Percentiles rank a stretch among this genome's conserved stretches.
Conservation (phyloP, 495 filamentous ascomycete genomes). For the Oleoguttula mirabilis region DNA sequence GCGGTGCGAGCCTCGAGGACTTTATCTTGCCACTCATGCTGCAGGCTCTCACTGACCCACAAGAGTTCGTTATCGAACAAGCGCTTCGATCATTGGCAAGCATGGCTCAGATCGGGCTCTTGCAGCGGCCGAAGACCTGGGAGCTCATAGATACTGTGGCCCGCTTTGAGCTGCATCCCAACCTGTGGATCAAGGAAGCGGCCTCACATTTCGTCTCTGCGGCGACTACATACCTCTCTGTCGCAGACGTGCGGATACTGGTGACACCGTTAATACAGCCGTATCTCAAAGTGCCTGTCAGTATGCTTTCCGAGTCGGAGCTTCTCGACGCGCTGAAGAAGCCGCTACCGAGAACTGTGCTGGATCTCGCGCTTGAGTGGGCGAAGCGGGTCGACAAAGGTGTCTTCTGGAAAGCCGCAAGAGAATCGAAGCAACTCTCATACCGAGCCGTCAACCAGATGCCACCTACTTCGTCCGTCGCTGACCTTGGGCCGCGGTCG, state of each 20-base stretch:
- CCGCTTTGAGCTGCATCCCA: conserved; percentile 85
- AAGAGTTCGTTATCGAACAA: conserved; percentile 88
- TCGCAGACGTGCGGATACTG: conserved; percentile 72
- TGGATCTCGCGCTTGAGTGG: conserved; percentile 81
- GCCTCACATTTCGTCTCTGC: conserved; percentile 70
- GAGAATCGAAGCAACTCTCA: conserved; percentile 23
- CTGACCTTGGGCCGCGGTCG: conserved; percentile 34
- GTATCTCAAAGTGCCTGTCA: conserved; percentile 59
- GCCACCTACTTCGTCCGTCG: conserved; percentile 35
- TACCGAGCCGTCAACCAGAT: conserved; percentile 16
- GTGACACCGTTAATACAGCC: conserved; percentile 65
- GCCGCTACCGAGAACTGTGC: conserved; percentile 63
- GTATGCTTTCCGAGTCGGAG: conserved; percentile 53
- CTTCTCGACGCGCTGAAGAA: conserved; percentile 76
- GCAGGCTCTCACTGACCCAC: conserved; percentile 88
- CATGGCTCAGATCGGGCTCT: conserved; percentile 76
- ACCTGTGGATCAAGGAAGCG: conserved; percentile 87
- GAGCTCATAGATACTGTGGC: conserved; percentile 70
- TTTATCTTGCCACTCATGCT: conserved; percentile 95
- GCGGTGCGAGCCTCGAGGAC: conserved; percentile 76
- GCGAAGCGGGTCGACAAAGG: conserved; percentile 67
- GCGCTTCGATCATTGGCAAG: conserved; percentile 80
- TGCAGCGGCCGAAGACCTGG: conserved; percentile 75
- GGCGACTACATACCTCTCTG: conserved; percentile 62
- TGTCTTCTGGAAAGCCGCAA: conserved; percentile 68